Evolutionary conservation across 2,329 filamentous ascomycete genomes (phyloP).

Genomic region (Talaromyces marneffei): DNA sequence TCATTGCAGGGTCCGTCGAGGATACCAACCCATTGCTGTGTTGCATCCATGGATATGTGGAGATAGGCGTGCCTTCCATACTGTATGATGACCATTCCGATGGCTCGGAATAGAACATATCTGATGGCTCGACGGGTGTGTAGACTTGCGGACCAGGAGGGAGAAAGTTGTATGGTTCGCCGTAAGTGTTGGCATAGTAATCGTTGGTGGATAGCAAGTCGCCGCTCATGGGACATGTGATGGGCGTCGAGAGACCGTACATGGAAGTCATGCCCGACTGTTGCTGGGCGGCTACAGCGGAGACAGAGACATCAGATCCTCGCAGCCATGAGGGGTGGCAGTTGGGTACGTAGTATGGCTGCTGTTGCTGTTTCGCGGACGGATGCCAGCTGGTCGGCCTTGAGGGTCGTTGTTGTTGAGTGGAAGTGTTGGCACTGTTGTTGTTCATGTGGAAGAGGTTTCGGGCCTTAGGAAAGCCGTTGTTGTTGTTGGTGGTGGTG

Average conservation of each 20-base stretch:
- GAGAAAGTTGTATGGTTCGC: slow-evolving; percentile 12
- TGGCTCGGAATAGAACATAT: slow-evolving; percentile 24
- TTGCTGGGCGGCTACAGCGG: neutral
- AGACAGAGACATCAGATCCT: neutral
- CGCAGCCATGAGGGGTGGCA: slow-evolving; percentile 13
- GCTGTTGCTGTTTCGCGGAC: slow-evolving; percentile 41
- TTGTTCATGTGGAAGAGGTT: neutral
- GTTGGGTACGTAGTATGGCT: slow-evolving; percentile 6
- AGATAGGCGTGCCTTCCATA: slow-evolving; percentile 13
- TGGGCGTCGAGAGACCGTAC: slow-evolving; percentile 13
- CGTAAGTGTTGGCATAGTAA: slow-evolving; percentile 17
- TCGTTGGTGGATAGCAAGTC: slow-evolving; percentile 19
- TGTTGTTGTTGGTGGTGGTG: slow-evolving; percentile 16
- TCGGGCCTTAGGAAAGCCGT: neutral
- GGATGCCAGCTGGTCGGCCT: slow-evolving; percentile 75
- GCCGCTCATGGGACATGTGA: slow-evolving; percentile 15
- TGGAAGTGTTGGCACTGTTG: neutral
- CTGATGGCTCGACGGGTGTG: slow-evolving; percentile 19
- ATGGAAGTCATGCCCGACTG: slow-evolving; percentile 5
- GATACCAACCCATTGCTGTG: slow-evolving; percentile 15
- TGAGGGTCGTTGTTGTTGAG: slow-evolving; percentile 36
- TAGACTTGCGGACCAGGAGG: slow-evolving; percentile 17
- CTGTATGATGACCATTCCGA: slow-evolving; percentile 23
- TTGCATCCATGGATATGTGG: slow-evolving; percentile 7
- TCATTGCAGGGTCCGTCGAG: slow-evolving; percentile 21